Evolutionary conservation across 768 basidiomycete genomes (phyloP), one percentile per base, ranked within the genome.

Genomic region (Termitomyces sp.): DNA sequence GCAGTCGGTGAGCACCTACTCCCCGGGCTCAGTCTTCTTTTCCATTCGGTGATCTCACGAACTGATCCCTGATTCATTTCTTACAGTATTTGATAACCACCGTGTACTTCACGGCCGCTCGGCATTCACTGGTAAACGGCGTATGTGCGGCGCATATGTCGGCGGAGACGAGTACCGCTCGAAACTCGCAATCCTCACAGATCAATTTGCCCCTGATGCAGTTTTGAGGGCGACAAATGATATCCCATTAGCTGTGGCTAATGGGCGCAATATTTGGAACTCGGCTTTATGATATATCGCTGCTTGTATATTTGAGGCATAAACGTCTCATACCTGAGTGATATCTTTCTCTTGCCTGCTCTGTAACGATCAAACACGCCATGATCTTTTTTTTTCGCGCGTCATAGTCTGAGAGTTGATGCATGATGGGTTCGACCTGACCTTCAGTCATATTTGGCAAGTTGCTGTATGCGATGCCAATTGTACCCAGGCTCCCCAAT

Each of bases 121-220:
- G 0, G 82, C 86, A 1, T 98, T 97, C 68, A 80, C 83, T 13
- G 96, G 96, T 12, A 83, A 84, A 69, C 83, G 96, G 3, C 82
- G 91, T 1, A 92, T 99, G 85, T 98, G 96, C 66, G 96, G 96
- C 2, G 97, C 96, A 0, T 99, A 99, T 69, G 82, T 98, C 57
- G 91, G 92, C 0, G 76, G 82, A 13, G 96, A 99, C 69, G 97
- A 99, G 68, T 98, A 87, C 69, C 79, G 81, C 39, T 94, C 93
- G 0, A 87, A 87, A 62, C 75, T 96, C 12, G 78, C 81, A 2
- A 86, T 89, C 13, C 74, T 92, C 7, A 72, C 68, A 34, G 88
- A 90, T 69, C 79, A 76, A 59, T 89, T 85, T 59, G 72, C 73
- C 3, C 68, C 75, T 22, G 70, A 72, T 55, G 33, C 69, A 10